Conservation (phyloP, 192 early-diverging fungal species). For the Gonapodya sp. region DNA sequence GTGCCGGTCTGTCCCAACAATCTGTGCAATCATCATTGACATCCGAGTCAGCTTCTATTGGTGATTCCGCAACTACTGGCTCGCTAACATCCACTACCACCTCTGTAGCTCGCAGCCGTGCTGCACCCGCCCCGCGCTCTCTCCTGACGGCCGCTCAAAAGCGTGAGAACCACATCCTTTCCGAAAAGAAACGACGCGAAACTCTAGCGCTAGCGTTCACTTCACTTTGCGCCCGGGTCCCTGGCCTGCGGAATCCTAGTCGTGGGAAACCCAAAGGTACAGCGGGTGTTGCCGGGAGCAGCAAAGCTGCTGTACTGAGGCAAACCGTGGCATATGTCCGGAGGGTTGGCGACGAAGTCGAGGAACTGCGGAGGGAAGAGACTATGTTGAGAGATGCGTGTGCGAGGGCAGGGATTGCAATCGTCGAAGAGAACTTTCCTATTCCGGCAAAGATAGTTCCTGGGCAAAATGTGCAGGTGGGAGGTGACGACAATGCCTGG, state of each 20-base stretch:
- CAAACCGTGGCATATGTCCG: not conserved
- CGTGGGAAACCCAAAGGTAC: not conserved
- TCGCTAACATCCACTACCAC: too few species aligned
- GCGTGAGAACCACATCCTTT: not conserved
- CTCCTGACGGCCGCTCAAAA: constrained; percentile 1
- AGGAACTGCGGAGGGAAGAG: not conserved
- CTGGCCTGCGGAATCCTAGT: constrained; percentile 1
- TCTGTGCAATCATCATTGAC: too few species aligned
- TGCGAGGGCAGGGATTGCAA: not conserved
- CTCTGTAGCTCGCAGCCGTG: too few species aligned
- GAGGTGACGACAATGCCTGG: too few species aligned
- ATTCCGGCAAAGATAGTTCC: too few species aligned
- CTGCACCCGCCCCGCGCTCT: not conserved
- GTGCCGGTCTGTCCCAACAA: too few species aligned
- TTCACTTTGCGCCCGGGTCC: not conserved
- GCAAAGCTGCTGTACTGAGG: not conserved
- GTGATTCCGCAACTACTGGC: too few species aligned
- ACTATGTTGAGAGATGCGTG: not conserved
- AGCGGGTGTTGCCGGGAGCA: not conserved
- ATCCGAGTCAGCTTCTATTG: too few species aligned
- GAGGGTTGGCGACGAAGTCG: not conserved
- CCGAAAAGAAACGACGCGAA: not conserved
- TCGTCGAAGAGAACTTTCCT: not conserved
- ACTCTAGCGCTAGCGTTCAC: not conserved
- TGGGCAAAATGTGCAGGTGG: too few species aligned